Evolutionary conservation across 108 stramenopile species (phyloP), one percentile per base, ranked within the genome.

Genomic region (Skeletonema marinoi): DNA sequence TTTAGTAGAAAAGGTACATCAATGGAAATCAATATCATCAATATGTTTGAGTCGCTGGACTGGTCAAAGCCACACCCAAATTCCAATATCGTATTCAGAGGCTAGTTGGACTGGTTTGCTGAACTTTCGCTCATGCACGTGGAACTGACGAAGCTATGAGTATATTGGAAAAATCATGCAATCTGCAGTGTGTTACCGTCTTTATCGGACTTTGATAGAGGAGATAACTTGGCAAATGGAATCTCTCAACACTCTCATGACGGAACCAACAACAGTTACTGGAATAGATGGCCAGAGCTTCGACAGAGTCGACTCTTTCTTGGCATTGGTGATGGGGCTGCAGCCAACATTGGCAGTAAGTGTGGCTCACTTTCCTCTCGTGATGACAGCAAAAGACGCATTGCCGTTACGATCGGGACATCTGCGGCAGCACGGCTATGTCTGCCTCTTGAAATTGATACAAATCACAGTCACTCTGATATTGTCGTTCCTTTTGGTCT

Each of bases 91-190:
- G 3, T 93, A 87, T 80, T 92, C 91, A 29, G 94, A 96, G 78
- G 94, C 94, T 12, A 88, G 87, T 66, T 96, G 94, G 94, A 93
- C 92, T 6, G 94, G 94, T 32, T 70, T 96, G 67, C 46, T 96
- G 35, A 85, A 96, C 65, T 85, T 92, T 78, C 74, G 77, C 19
- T 79, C 79, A 12, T 91, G 92, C 66, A 44, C 64, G 6, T 93
- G 89, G 82, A 86, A 92, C n/a, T 36, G 71, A 76, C 38, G 65
- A 70, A 30, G 77, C 74, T 7, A 17, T 92, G 14, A 36, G 54
- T 8, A 58, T 91, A 31, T 68, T 92, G 32, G 54, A 74, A 14
- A 65, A 63, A 16, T 90, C 87, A 44, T 54, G 39, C 21, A 44
- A 33, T n/a, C 29, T 74, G 42, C 32, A 62, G 14, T 8, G n/a